phyloP scores from a whole-genome alignment of 2,329 filamentous ascomycete genomes.

The Cercospora sp. region DNA sequence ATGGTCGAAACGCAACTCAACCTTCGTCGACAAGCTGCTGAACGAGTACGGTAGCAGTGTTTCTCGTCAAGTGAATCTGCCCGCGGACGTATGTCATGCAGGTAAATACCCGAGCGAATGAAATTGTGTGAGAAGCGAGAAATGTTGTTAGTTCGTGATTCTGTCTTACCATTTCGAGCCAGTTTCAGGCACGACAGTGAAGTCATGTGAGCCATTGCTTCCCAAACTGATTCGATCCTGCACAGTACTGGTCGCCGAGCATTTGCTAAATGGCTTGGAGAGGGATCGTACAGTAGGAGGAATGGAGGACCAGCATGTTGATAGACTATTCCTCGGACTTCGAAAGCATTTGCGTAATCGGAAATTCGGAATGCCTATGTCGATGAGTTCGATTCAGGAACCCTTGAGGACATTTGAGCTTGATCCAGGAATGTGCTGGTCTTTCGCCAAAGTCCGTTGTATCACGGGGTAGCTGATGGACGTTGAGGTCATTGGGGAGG shows the following conservation, averaged over 20 bases:
- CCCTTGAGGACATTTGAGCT: not conserved
- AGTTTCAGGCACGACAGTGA: not conserved
- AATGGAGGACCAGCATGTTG: not conserved
- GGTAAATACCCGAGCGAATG: not conserved
- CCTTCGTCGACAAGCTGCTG: not conserved
- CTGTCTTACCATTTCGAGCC: conserved; percentile 1
- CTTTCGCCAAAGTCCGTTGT: not conserved
- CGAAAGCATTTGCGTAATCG: not conserved
- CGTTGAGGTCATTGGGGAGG: not conserved
- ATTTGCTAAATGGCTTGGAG: not conserved
- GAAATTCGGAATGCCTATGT: not conserved
- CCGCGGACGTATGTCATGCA: not conserved
- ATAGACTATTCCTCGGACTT: not conserved
- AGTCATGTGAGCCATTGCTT: not conserved
- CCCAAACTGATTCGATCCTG: not conserved
- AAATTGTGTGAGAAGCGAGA: not conserved
- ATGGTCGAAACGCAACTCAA: not conserved
- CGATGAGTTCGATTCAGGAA: not conserved
- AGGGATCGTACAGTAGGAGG: not conserved
- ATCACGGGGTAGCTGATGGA: not conserved
- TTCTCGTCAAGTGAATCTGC: not conserved
- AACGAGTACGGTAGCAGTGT: not conserved
- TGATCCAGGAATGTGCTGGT: not conserved
- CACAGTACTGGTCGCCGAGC: not conserved
- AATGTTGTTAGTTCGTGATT: not conserved